Evolutionary conservation across 768 basidiomycete species (phyloP).

Genomic region (Amanita fuliginea): DNA sequence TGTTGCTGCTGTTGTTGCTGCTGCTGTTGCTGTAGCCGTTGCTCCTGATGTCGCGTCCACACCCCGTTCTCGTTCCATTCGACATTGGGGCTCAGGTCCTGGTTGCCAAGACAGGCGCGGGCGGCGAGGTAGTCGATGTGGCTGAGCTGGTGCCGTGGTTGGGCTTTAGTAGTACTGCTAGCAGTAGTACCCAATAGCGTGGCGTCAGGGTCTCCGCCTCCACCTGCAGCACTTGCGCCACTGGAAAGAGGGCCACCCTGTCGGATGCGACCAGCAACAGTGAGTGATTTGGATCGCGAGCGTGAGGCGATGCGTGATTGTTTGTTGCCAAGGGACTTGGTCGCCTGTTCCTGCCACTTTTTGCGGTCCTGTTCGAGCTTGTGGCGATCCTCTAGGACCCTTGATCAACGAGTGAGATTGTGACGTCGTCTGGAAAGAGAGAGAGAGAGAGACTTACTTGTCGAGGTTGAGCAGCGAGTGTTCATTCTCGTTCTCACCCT

Average conservation of each 20-base stretch:
- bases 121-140: slow-evolving; percentile 55
- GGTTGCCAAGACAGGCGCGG: slow-evolving; percentile 55
- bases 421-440: slow-evolving; percentile 1
- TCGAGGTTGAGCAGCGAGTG: slow-evolving; percentile 48
- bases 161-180: no score
- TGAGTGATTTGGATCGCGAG: slow-evolving; percentile 48
- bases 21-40: not conserved
- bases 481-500: slow-evolving; percentile 30
- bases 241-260: not conserved
- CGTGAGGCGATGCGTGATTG: slow-evolving; percentile 53
- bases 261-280: slow-evolving; percentile 21
- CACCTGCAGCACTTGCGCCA: no score
- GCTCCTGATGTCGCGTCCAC: not conserved
- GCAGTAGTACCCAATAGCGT: no score
- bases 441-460: slow-evolving; percentile 20
- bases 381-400: slow-evolving; percentile 58
- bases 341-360: slow-evolving; percentile 56
- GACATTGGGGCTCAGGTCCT: slow-evolving; percentile 38
- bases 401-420: slow-evolving; percentile 15
- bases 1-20: not conserved
- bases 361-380: slow-evolving; percentile 51
- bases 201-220: no score
- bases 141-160: slow-evolving; percentile 15
- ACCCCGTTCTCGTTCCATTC: slow-evolving; percentile 3
- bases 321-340: slow-evolving; percentile 53